Evolutionary conservation across 352 stramenopile species (phyloP), one percentile per base, ranked within the genome.

Genomic region (Phytopythium boreale): DNA sequence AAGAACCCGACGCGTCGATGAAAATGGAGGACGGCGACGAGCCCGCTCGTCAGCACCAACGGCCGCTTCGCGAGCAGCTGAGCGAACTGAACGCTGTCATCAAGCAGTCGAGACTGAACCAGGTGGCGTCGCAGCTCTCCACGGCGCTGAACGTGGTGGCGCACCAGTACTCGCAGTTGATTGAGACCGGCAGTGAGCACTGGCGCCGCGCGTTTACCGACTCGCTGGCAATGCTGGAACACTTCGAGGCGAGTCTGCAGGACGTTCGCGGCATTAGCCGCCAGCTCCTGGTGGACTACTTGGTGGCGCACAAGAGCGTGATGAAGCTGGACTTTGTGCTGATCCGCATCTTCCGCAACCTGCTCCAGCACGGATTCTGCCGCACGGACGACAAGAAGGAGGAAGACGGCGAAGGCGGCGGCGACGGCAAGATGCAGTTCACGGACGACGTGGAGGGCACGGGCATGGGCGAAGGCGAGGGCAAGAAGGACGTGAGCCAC

Each of bases 391-490:
- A 90, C 11, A 87, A 98, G 39, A 84, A 92, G 43, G 88, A 95
- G 8, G n/a, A n/a, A n/a, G 93, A 98, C 41, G 87, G 93, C 15
- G 93, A 96, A 14, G 88, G 90, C 7, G 81, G 92, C 29, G 87
- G 84, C 9, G 77, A 82, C 24, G 82, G 88, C 36, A 93, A 97
- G 61, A 97, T 97, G 84, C 97, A 97, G 50, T 99, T 99, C 74
- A 93, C 98, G 62, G 97, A 99, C 49, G 96, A 99, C 61, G 92
- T 98, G 12, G 98, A 99, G 61, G 98, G 98, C 52, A 99, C 97
- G 15, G 98, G 98, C 24, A 99, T 99, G 97, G 98, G 98, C 36
- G 97, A 99, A 88, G 98, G 98, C 24, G 97, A 99, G 55, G 97
- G 84, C 72, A 98, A 97, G 67, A 98, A 99, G 68, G 98, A 99